A percentile compares a stretch with the other conserved stretches of the same genome.
Conservation (phyloP, 805 yeast species). For the Kodamaea neixiangensis region DNA sequence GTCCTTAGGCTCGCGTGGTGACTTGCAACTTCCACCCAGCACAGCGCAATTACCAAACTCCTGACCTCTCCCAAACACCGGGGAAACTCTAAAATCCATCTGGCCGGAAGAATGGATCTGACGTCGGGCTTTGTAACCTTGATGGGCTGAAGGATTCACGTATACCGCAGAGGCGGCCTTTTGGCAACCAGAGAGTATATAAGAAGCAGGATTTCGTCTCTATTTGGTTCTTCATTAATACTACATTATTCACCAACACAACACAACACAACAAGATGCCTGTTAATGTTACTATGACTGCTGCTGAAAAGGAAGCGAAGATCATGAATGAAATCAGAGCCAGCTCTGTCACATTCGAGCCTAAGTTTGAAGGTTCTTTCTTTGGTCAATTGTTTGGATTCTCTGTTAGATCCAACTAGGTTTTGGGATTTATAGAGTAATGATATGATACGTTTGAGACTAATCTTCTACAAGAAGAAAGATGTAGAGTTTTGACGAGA, state of each 20-base stretch:
- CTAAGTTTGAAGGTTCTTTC: slow-evolving; percentile 43
- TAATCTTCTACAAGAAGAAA: neutral
- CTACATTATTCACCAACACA: neutral
- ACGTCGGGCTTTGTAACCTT: neutral
- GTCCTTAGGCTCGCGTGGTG: neutral
- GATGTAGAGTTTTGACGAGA: neutral
- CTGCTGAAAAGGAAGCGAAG: slow-evolving; percentile 49
- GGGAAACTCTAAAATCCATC: neutral
- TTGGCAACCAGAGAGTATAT: slow-evolving; percentile 6
- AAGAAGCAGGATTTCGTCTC: neutral
- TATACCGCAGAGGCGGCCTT: slow-evolving; percentile 1
- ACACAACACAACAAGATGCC: slow-evolving; percentile 8
- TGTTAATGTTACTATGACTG: slow-evolving; percentile 14
- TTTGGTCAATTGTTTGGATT: slow-evolving; percentile 45
- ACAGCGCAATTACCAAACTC: neutral
- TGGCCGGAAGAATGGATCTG: neutral
- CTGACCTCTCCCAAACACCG: neutral
- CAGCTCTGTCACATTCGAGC: slow-evolving; percentile 33
- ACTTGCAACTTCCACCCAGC: too few species aligned
- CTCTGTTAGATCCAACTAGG: slow-evolving; percentile 14
- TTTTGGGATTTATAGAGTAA: slow-evolving; percentile 3
- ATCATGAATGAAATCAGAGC: slow-evolving; percentile 48
- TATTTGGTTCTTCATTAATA: neutral
- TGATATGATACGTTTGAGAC: neutral
- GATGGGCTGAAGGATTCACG: neutral